phyloP scores from a whole-genome alignment of 2,329 filamentous ascomycete species.

The Mariannaea sp. region DNA sequence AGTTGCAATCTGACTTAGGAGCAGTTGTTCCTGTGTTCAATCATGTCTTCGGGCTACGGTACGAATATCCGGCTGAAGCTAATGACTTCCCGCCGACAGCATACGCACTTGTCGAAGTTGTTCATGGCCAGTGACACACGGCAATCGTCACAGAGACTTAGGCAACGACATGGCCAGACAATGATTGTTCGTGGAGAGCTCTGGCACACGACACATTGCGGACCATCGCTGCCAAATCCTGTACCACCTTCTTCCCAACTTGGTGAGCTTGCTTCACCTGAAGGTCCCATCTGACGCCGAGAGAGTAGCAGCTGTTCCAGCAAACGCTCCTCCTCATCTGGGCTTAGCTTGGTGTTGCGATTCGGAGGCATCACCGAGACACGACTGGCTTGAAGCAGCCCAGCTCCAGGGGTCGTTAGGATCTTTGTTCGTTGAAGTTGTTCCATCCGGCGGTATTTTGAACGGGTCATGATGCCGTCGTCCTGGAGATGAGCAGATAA shows the following conservation, averaged over 20 bases:
- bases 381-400: constrained; percentile 22
- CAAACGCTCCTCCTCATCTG: constrained; percentile 63
- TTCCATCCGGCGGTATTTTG: constrained; percentile 70
- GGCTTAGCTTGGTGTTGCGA: constrained; percentile 50
- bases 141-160: constrained; percentile 94
- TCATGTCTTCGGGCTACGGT: constrained; percentile 50
- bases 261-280: constrained; percentile 27
- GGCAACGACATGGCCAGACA: constrained; percentile 94
- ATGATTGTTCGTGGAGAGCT: constrained; percentile 84
- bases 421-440: constrained; percentile 73
- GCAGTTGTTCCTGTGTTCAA: not conserved
- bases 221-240: constrained; percentile 71
- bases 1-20: not conserved
- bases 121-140: constrained; percentile 92
- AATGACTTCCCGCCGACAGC: constrained; percentile 83
- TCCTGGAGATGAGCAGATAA: constrained; percentile 79
- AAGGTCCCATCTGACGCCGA: constrained; percentile 44
- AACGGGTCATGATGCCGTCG: constrained; percentile 77
- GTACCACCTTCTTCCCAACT: constrained; percentile 74
- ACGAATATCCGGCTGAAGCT: constrained; percentile 94
- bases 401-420: constrained; percentile 42
- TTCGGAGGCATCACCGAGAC: constrained; percentile 18
- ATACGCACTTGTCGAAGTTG: constrained; percentile 96
- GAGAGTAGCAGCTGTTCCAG: constrained; percentile 65
- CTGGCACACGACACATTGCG: constrained; percentile 93